Conservation (phyloP, 108 stramenopile genomes). For the Cyclotella baltica region DNA sequence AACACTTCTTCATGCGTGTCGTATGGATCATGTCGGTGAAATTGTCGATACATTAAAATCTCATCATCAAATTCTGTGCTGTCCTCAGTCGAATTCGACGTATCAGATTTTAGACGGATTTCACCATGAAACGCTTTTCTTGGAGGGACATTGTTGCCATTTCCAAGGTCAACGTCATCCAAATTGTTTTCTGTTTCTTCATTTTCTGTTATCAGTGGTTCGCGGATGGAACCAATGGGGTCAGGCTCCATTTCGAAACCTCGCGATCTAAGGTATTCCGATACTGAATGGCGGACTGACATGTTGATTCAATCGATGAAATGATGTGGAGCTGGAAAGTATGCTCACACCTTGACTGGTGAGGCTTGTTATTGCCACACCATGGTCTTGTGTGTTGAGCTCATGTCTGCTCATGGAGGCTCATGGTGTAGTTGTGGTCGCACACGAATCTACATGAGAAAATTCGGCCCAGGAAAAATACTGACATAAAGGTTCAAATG, state of each 20-base stretch:
- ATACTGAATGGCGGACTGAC: slow-evolving; percentile 1
- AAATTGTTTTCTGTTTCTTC: neutral
- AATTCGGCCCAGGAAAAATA: too few relatives aligned
- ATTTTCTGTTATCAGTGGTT: neutral
- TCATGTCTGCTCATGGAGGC: too few relatives aligned
- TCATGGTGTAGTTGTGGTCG: too few relatives aligned
- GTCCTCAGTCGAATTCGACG: neutral
- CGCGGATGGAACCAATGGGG: neutral
- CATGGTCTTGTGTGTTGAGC: neutral
- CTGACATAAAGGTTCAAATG: too few relatives aligned
- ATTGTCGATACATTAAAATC: neutral
- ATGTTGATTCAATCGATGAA: neutral
- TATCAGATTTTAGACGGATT: neutral
- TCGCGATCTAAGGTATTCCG: neutral
- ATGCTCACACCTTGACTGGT: too few relatives aligned
- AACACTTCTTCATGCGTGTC: neutral
- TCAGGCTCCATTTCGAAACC: neutral
- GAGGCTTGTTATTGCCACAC: neutral
- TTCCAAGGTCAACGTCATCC: neutral
- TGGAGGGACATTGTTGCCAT: neutral
- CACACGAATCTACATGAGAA: too few relatives aligned
- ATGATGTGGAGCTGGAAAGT: neutral
- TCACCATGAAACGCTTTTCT: neutral
- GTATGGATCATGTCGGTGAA: neutral
- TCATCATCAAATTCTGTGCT: neutral